These are phyloP conservation scores for Botryotinia convoluta DNA, from an alignment of 2,329 filamentous ascomycete species.

Conservation along the genomic window DNA sequence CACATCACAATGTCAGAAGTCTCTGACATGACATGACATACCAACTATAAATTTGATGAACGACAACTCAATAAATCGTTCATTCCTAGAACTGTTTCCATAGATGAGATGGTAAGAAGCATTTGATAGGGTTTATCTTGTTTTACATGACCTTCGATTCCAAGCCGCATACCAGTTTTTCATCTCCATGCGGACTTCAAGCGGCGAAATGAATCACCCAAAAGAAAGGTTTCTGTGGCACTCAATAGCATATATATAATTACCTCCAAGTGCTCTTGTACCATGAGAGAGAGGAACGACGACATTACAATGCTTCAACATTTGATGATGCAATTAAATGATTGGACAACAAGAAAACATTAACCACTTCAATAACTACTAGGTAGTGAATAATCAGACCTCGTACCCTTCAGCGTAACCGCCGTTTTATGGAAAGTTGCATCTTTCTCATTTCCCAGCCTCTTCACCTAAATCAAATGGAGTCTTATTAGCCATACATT, in stretches of 20 bases:
- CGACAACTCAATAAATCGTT: neutral
- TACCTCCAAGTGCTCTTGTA: neutral
- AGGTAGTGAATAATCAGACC: neutral
- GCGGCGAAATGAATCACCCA: neutral
- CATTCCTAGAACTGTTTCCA: neutral
- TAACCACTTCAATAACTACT: neutral
- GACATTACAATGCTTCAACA: neutral
- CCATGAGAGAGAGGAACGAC: neutral
- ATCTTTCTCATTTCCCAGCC: constrained; percentile 8
- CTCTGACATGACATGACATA: neutral
- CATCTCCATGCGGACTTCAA: neutral
- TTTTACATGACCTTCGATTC: neutral
- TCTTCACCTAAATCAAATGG: neutral
- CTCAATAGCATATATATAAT: neutral
- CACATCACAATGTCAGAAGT: neutral
- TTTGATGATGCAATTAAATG: neutral
- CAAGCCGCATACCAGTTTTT: neutral
- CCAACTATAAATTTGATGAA: neutral
- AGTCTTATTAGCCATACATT: neutral
- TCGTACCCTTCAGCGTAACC: constrained; percentile 1
- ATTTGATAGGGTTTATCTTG: neutral
- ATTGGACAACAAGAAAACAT: neutral
- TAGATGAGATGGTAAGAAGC: neutral
- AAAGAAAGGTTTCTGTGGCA: neutral
- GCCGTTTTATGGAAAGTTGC: neutral